Evolutionary conservation across 495 filamentous ascomycete species (phyloP).

Genomic region (Xylaria castorea): DNA sequence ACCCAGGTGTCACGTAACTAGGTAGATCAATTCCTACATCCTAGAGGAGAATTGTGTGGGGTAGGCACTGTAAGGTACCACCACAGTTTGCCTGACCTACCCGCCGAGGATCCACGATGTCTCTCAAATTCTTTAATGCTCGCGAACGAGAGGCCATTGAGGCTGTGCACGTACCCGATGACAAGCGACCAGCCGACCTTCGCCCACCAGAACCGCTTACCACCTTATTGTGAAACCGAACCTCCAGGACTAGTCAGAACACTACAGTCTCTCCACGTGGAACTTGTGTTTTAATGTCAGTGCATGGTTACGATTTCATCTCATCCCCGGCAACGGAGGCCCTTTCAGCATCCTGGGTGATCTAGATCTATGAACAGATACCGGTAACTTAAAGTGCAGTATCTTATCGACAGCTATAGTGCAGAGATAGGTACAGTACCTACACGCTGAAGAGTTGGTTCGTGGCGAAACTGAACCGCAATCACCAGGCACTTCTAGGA

Average conservation of each 20-base stretch:
- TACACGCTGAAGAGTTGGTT: neutral
- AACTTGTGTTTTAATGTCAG: neutral
- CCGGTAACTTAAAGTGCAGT: neutral
- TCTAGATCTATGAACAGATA: neutral
- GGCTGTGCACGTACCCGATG: slow-evolving; percentile 18
- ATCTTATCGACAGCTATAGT: neutral
- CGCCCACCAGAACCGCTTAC: neutral
- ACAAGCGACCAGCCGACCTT: neutral
- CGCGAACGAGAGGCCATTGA: slow-evolving; percentile 23
- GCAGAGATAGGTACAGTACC: neutral
- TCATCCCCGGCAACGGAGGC: neutral
- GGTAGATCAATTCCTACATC: neutral
- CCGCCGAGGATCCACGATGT: neutral
- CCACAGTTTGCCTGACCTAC: neutral
- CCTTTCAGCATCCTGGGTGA: neutral
- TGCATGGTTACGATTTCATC: neutral
- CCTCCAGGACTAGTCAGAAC: neutral
- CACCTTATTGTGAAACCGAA: neutral
- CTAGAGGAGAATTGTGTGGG: slow-evolving; percentile 2
- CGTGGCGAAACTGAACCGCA: neutral
- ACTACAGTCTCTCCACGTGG: neutral
- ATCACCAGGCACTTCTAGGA: neutral
- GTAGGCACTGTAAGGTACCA: neutral
- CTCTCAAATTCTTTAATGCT: slow-evolving; percentile 8
- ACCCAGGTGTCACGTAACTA: neutral